Base-by-base conservation (phyloP, 352 stramenopile genomes). In the Phytophthora constricta region DNA sequence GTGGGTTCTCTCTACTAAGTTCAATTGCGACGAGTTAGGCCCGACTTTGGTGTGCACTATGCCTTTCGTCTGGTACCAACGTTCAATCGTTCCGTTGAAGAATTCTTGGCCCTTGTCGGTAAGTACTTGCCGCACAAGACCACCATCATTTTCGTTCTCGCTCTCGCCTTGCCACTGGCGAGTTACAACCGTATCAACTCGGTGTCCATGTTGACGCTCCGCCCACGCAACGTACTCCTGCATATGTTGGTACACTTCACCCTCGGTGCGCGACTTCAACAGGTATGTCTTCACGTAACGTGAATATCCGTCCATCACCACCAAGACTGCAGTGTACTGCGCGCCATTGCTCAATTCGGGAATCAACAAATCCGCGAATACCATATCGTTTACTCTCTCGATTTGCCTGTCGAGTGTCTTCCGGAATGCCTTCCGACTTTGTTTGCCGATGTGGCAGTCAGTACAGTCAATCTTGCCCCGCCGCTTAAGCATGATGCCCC, bases 61-160 rank as follows among this genome's bases (percentile, higher is more conserved):
- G 10, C 41, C 19, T 16, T 46, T 13, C 5, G 52, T 13, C 4
- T 14, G 14, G 17, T 65, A 58, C 37, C 58, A 65, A 10, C 4
- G 11, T 26, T 61, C 31, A 31, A 69, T 69, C 2, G 25, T 5
- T 1, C 10, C 17, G 33, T 63, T 69, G 19, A 20, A 52, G 17
- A 69, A 69, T 20, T 53, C 62, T 26, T 45, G 1, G 13, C 56
- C 56, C 27, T 61, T 66, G 43, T 71, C 55, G 3, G 63, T 66
- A 7, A 59, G 22, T 27, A 58, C 28, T 41, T 53, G 20, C 46
- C 28, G 7, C 9, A 28, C 41, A n/a, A 47, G 19, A 19, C 41
- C 41, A 23, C 7, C 8, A 9, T n/a, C 41, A 22, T 5, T 7
- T 43, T 28, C 28, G n/a, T n/a, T n/a, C n/a, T n/a, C n/a, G n/a